These are phyloP conservation scores for Remersonia thermophila DNA, from an alignment of 2,329 filamentous ascomycete species.

Conservation along the genomic window DNA sequence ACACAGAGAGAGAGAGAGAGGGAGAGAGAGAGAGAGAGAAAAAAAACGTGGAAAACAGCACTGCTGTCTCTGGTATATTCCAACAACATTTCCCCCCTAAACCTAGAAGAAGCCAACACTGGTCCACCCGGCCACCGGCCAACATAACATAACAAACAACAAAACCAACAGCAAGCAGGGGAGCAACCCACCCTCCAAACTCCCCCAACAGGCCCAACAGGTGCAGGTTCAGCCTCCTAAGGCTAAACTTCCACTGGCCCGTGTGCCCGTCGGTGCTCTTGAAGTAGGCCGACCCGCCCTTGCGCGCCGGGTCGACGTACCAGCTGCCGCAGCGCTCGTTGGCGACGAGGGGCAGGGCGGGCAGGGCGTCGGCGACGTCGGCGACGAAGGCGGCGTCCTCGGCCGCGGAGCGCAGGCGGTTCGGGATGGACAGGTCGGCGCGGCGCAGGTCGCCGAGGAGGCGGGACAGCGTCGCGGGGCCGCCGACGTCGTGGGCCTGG, in stretches of 20 bases:
- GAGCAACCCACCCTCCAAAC: constrained; percentile 46
- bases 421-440: constrained; percentile 63
- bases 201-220: constrained; percentile 55
- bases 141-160: too few relatives aligned
- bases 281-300: constrained; percentile 75
- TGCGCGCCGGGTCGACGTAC: constrained; percentile 62
- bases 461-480: constrained; percentile 30
- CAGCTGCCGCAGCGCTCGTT: constrained; percentile 95
- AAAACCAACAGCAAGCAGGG: background rate
- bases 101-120: too few relatives aligned
- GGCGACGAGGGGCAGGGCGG: constrained; percentile 59
- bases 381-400: constrained; percentile 65
- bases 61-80: too few relatives aligned
- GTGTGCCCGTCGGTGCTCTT: constrained; percentile 96
- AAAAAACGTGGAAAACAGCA: too few relatives aligned
- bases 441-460: constrained; percentile 62
- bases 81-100: too few relatives aligned
- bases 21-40: too few relatives aligned
- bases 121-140: too few relatives aligned
- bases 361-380: constrained; percentile 41
- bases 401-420: constrained; percentile 69
- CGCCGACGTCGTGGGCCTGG: constrained; percentile 44
- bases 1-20: too few relatives aligned
- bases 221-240: constrained; percentile 72
- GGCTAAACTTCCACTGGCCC: constrained; percentile 82